These are phyloP conservation scores for Annulohypoxylon maeteangense DNA, from an alignment of 495 filamentous ascomycete genomes.

Conservation along the genomic window DNA sequence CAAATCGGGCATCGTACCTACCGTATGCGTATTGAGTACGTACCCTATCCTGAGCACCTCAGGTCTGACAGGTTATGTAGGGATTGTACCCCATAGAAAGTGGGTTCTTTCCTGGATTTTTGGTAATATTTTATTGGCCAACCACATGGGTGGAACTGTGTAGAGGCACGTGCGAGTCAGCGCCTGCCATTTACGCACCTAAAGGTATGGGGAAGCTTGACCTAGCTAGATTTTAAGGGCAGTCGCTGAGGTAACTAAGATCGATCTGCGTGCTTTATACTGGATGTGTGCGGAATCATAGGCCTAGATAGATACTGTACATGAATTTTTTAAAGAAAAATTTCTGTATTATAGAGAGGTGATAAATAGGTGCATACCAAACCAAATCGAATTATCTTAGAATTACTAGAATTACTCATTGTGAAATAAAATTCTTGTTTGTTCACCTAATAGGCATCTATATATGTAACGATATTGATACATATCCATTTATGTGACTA, in stretches of 20 bases:
- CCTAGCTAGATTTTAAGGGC: background rate
- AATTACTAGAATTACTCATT: background rate
- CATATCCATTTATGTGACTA: background rate
- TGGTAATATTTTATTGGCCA: slow-evolving; percentile 9
- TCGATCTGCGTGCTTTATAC: slow-evolving; percentile 19
- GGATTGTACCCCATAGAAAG: slow-evolving; percentile 24
- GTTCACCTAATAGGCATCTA: background rate
- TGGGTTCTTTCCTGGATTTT: background rate
- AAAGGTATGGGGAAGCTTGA: slow-evolving; percentile 23
- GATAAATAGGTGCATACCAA: background rate
- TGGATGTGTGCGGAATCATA: slow-evolving; percentile 7
- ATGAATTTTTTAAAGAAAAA: background rate
- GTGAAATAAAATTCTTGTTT: background rate
- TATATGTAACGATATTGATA: too few species aligned
- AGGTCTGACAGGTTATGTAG: slow-evolving; percentile 22
- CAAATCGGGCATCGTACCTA: background rate
- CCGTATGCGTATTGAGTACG: slow-evolving; percentile 2
- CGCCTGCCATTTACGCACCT: slow-evolving; percentile 8
- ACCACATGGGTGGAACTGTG: slow-evolving; percentile 21
- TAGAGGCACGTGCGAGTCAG: slow-evolving; percentile 41
- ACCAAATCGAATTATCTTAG: background rate
- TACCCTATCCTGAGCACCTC: slow-evolving; percentile 20
- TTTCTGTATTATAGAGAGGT: too few species aligned
- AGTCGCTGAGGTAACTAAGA: slow-evolving; percentile 14
- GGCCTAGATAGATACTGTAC: background rate